Evolutionary conservation across 192 early-diverging fungal species (phyloP).

Genomic region (Endogone sp.): DNA sequence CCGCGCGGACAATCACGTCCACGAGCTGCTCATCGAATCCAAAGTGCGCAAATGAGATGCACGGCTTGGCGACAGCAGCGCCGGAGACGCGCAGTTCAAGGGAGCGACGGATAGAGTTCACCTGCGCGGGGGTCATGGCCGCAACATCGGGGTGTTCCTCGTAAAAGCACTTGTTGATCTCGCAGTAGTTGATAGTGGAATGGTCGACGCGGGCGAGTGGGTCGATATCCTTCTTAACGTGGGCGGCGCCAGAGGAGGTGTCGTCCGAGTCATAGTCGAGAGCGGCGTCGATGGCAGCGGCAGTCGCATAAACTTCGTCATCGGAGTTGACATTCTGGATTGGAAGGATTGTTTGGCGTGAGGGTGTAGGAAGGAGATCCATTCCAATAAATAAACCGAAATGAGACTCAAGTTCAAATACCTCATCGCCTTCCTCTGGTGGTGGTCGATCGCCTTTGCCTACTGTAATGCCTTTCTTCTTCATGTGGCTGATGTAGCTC

Average conservation of each 20-base stretch:
- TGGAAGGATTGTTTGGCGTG: not conserved
- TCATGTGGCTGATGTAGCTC: constrained; percentile 72
- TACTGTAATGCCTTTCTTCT: constrained; percentile 65
- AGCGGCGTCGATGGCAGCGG: constrained; percentile 57
- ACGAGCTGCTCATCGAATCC: constrained; percentile 72
- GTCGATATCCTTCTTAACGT: constrained; percentile 61
- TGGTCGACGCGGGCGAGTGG: constrained; percentile 67
- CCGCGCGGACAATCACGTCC: constrained; percentile 53
- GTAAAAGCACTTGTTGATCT: constrained; percentile 76
- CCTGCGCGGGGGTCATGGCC: constrained; percentile 48
- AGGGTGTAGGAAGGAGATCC: not conserved
- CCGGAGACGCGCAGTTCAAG: constrained; percentile 67
- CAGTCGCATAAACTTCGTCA: constrained; percentile 83
- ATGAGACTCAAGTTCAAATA: constrained; percentile 21
- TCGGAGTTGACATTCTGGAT: constrained; percentile 68
- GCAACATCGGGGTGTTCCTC: constrained; percentile 77
- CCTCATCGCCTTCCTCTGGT: constrained; percentile 38
- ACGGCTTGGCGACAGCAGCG: constrained; percentile 58
- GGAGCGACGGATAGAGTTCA: constrained; percentile 48
- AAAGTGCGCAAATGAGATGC: constrained; percentile 84
- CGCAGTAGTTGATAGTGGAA: constrained; percentile 54
- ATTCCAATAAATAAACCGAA: not conserved
- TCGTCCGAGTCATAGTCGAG: constrained; percentile 30
- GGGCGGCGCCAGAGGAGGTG: constrained; percentile 18
- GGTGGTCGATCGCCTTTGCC: constrained; percentile 47